Base-by-base conservation (phyloP, 1,284 basidiomycete genomes). In the Megacollybia platyphylla region DNA sequence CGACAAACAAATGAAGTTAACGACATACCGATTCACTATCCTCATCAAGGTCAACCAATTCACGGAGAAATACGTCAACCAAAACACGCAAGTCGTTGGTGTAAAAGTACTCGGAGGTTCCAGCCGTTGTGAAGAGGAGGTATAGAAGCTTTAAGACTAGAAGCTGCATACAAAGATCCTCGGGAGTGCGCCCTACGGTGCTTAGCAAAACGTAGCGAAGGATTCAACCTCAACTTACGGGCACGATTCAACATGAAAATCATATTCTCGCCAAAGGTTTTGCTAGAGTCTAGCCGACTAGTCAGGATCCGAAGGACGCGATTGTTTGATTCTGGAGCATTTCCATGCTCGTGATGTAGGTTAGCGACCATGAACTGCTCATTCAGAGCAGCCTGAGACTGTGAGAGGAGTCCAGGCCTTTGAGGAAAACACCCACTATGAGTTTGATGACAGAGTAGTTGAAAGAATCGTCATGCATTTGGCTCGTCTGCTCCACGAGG, bases 191-290 rank as follows among this genome's bases (percentile, higher is more conserved):
- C 54, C 84, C 88, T 87, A 48, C n/a, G 27, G 27, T 18, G 18
- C 10, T n/a, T 37, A n/a, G 18, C 5, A 15, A 17, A 3, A 37
- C 3, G 11, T n/a, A 15, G 10, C 4, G 10, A 11, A 37, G 10
- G 26, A 24, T 35, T 15, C 28, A 11, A 15, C 30, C 30, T 7
- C 18, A n/a, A 73, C 85, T 54, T 54, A 90, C 89, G 71, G 37
- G 92, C 87, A 46, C 94, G 80, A 56, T 99, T 98, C 35, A 99
- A 69, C 85, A 98, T 98, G 60, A 97, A 99, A 49, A 98, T 97
- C 69, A 98, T 77, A 55, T 97, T 98, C 64, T 94, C 92, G 10
- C 92, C 92, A 59, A 98, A 97, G 0, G 94, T 97, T 65, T 90
- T 91, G 61, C 81, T 88, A 8, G 77, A 79, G 6, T 87, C 81